Percentiles rank a stretch among this genome's conserved stretches.
Conservation (phyloP, 2,329 filamentous ascomycete species). For the Microdochium trichocladiopsis region DNA sequence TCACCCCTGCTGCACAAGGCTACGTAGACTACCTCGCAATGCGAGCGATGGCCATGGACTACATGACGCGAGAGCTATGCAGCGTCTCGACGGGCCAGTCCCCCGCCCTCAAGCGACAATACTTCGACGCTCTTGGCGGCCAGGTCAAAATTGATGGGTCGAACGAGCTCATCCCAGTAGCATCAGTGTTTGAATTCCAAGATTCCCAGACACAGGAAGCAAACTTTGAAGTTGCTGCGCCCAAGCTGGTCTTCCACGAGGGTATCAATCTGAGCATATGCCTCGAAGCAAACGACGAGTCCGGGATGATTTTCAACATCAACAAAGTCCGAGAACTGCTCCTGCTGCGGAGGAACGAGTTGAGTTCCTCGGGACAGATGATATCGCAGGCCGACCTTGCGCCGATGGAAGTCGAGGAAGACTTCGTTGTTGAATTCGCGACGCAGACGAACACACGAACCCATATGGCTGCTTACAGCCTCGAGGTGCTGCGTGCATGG, state of each 20-base stretch:
- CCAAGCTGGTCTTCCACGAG: constrained; percentile 51
- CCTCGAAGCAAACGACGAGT: constrained; percentile 50
- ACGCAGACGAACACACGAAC: constrained; percentile 40
- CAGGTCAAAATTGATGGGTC: constrained; percentile 56
- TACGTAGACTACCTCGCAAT: constrained; percentile 73
- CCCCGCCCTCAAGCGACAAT: constrained; percentile 61
- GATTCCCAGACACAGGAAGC: constrained; percentile 66
- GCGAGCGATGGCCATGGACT: constrained; percentile 74
- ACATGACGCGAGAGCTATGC: constrained; percentile 78
- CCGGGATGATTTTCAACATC: constrained; percentile 57
- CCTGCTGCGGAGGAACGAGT: constrained; percentile 58
- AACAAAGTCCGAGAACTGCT: constrained; percentile 69
- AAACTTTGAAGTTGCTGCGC: constrained; percentile 42
- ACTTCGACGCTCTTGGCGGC: constrained; percentile 71
- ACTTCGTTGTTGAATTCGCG: constrained; percentile 53
- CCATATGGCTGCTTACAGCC: constrained; percentile 30
- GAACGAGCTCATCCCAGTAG: constrained; percentile 60
- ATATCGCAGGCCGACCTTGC: constrained; percentile 40
- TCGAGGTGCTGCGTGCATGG: constrained; percentile 74
- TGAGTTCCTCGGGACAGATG: constrained; percentile 40
- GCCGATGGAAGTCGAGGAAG: constrained; percentile 50
- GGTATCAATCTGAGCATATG: constrained; percentile 64
- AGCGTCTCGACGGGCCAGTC: constrained; percentile 64
- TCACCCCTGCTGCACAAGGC: constrained; percentile 58
- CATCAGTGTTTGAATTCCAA: constrained; percentile 84